Percentiles rank a stretch among this genome's conserved stretches.
phyloP scores from a whole-genome alignment of 2,329 filamentous ascomycete species.

The Monilinia fructicola region DNA sequence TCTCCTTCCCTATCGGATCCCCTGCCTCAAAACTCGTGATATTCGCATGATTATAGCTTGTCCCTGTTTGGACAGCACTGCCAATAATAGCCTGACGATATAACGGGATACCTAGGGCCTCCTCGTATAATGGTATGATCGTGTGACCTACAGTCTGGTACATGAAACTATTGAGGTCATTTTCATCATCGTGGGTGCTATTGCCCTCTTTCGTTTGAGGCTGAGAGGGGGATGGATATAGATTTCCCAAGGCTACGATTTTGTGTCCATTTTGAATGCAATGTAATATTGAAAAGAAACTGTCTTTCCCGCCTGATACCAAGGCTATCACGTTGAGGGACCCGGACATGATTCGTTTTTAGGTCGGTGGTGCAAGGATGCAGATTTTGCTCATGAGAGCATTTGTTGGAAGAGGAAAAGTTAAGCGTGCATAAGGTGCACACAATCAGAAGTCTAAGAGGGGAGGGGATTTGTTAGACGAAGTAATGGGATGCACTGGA shows the following conservation, averaged over 20 bases:
- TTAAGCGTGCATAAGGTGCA: not conserved
- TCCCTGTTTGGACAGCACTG: constrained; percentile 64
- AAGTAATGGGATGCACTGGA: not conserved
- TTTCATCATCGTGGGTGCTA: constrained; percentile 43
- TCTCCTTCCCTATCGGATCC: not conserved
- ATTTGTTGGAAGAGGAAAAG: not conserved
- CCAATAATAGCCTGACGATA: constrained; percentile 79
- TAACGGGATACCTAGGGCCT: constrained; percentile 76
- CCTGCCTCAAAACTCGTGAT: constrained; percentile 30
- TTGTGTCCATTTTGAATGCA: constrained; percentile 82
- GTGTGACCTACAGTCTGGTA: constrained; percentile 96
- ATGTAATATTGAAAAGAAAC: constrained; percentile 89
- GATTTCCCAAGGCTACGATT: constrained; percentile 84
- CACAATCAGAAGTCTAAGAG: not conserved
- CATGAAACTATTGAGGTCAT: constrained; percentile 96
- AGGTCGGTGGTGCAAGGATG: not conserved
- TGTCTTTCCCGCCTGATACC: constrained; percentile 96
- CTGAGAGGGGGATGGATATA: constrained; percentile 59
- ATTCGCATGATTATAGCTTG: constrained; percentile 59
- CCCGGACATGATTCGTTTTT: constrained; percentile 44
- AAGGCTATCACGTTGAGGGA: constrained; percentile 80
- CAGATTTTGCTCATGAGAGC: constrained; percentile 10
- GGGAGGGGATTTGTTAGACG: not conserved
- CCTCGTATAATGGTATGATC: constrained; percentile 79
- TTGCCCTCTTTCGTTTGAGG: not conserved